Percentiles rank a stretch among this genome's conserved stretches.
phyloP scores from a whole-genome alignment of 495 filamentous ascomycete genomes.

The Bathelium albidoporum region DNA sequence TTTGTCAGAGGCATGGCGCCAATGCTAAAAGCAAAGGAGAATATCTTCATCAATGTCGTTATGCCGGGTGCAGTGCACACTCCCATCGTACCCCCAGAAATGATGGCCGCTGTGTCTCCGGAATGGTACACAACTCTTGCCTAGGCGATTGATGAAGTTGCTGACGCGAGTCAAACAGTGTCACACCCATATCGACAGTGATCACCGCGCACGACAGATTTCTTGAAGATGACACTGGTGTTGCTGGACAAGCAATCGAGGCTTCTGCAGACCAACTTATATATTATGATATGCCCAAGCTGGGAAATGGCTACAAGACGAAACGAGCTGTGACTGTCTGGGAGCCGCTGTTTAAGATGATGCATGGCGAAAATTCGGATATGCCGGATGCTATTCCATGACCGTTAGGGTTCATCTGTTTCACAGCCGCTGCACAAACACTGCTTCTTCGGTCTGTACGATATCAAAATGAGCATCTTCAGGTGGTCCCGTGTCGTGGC shows the following conservation, averaged over 20 bases:
- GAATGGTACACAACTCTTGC: constrained; percentile 15
- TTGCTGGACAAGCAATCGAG: constrained; percentile 29
- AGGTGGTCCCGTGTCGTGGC: too few species aligned
- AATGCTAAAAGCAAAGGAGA: constrained; percentile 33
- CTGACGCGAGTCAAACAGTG: constrained; percentile 5
- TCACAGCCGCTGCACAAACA: background rate
- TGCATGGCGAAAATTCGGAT: constrained; percentile 32
- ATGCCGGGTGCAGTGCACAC: constrained; percentile 31
- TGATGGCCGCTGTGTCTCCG: constrained; percentile 29
- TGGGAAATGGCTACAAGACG: constrained; percentile 24
- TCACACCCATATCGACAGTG: constrained; percentile 31
- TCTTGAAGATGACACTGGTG: constrained; percentile 25
- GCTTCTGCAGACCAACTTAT: constrained; percentile 27
- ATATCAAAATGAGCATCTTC: background rate
- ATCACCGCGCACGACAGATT: constrained; percentile 27
- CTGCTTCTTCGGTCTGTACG: background rate
- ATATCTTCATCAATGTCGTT: constrained; percentile 29
- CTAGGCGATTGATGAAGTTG: background rate
- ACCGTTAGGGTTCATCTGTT: background rate
- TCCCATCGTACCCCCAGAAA: constrained; percentile 30
- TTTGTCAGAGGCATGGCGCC: constrained; percentile 27
- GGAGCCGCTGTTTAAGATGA: constrained; percentile 34
- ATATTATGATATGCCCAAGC: constrained; percentile 23
- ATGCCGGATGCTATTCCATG: constrained; percentile 28
- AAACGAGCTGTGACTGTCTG: constrained; percentile 29